Conservation (phyloP, 2,329 filamentous ascomycete species). For the Paramyrothecium roridum region DNA sequence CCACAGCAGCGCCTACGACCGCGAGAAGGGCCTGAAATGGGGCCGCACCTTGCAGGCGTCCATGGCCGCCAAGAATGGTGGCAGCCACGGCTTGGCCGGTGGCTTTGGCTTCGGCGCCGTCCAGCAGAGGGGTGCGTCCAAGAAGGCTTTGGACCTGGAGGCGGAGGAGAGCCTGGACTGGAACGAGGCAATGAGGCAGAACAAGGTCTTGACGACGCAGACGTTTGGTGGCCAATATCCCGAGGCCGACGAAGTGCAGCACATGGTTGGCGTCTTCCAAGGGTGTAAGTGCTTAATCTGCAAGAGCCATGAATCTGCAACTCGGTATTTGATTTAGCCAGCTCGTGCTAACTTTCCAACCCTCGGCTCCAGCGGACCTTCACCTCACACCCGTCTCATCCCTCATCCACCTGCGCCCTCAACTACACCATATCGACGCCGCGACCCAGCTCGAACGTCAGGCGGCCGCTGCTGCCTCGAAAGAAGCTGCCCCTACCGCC, state of each 20-base stretch:
- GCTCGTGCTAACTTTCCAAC: constrained; percentile 12
- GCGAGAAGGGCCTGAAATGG: constrained; percentile 77
- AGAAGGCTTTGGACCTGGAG: constrained; percentile 38
- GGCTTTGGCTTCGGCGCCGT: constrained; percentile 63
- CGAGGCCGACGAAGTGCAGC: constrained; percentile 68
- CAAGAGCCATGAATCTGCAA: neutral
- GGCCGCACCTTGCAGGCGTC: constrained; percentile 70
- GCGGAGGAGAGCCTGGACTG: constrained; percentile 56
- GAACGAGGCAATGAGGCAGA: constrained; percentile 64
- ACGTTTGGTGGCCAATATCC: constrained; percentile 82
- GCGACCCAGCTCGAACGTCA: constrained; percentile 65
- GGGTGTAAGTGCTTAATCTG: constrained; percentile 54
- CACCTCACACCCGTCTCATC: constrained; percentile 82
- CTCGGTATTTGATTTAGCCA: neutral
- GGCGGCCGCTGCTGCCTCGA: constrained; percentile 33
- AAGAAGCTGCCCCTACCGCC: constrained; percentile 27
- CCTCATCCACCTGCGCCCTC: constrained; percentile 84
- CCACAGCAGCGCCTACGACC: constrained; percentile 73
- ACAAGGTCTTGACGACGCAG: constrained; percentile 73
- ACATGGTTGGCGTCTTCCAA: constrained; percentile 91
- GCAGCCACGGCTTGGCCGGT: constrained; percentile 67
- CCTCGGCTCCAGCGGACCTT: constrained; percentile 60
- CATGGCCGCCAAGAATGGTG: constrained; percentile 56
- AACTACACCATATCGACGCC: constrained; percentile 91
- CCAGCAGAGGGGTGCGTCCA: constrained; percentile 33